Base-by-base conservation (phyloP, 225 moss, liverwort and hornwort genomes). In the Polytrichum commune region DNA sequence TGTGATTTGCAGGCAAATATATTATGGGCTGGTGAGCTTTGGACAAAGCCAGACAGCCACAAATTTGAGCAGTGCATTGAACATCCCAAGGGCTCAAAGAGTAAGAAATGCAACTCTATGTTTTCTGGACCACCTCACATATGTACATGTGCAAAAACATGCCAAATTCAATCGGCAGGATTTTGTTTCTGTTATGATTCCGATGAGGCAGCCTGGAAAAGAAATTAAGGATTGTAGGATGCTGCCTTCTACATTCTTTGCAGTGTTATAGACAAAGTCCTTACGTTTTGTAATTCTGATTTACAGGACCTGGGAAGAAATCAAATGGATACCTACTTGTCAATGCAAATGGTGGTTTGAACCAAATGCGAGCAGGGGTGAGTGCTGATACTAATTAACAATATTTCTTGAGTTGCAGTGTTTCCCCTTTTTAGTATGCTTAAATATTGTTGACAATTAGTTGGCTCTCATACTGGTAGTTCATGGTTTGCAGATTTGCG, bases 331-430 rank as follows among this genome's bases (percentile, higher is more conserved):
- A 94, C 78, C 80, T 97, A 19, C 62, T 92, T 74, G 97, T 97
- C 53, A 97, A 88, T 76, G 97, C 97, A 28, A 97, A 97, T 55
- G 97, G 97, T 57, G 97, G 97, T 28, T 83, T 97, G 73, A 97
- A 97, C 77, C 93, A 97, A 81, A 97, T 97, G 97, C 97, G 97
- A 69, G 33, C 92, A 64, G 97, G 97, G 78, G 96, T 96, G 74
- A 73, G 92, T 76, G 53, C 56, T 30, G 22, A 63, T 19, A 19
- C 60, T 32, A 8, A 46, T 46, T 0, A 3, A 13, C 46, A 46
- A 46, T 46, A 46, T 46, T 66, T 38, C 9, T 66, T 66, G 28
- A 27, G 19, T 22, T 29, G 19, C 27, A 35, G 19, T 35, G 18
- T 67, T 72, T 46, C 46, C 13, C 4, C 16, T 13, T 46, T 16